These are phyloP conservation scores for Dictyostelium intermedium DNA, from an alignment of 78 protist species.

Conservation along the genomic window DNA sequence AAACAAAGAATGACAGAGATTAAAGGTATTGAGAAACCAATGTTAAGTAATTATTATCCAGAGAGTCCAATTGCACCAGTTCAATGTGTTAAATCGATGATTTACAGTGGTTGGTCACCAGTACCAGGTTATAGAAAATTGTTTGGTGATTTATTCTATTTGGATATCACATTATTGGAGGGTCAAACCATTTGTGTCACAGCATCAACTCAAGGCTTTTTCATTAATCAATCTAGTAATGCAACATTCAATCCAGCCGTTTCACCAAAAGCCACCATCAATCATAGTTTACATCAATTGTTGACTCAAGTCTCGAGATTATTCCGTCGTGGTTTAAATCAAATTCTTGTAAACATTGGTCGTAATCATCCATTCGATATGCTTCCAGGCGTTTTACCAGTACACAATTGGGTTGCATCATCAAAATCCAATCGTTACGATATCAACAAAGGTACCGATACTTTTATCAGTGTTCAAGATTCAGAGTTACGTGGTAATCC, in stretches of 20 bases:
- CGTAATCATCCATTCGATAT: constrained; percentile 31
- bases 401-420: constrained; percentile 23
- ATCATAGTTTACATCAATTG: constrained; percentile 51
- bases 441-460: constrained; percentile 27
- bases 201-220: constrained; percentile 72
- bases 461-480: constrained; percentile 11
- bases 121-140: constrained; percentile 77
- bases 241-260: constrained; percentile 35
- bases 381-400: constrained; percentile 23
- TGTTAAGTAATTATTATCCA: constrained; percentile 43
- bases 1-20: constrained; percentile 6
- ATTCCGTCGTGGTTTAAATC: constrained; percentile 16
- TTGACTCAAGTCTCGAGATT: constrained; percentile 10
- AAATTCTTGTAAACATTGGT: not conserved
- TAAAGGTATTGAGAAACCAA: constrained; percentile 24
- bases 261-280: not conserved
- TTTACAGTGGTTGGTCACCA: constrained; percentile 84
- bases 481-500: constrained; percentile 59
- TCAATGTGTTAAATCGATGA: constrained; percentile 46
- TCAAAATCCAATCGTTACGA: not conserved
- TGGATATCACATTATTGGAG: constrained; percentile 69
- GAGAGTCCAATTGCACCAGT: not conserved
- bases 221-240: constrained; percentile 44
- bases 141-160: constrained; percentile 83
- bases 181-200: constrained; percentile 37